Percentiles rank a stretch among this genome's conserved stretches.
phyloP scores from a whole-genome alignment of 495 filamentous ascomycete species.

The Penicillium malachiteum region DNA sequence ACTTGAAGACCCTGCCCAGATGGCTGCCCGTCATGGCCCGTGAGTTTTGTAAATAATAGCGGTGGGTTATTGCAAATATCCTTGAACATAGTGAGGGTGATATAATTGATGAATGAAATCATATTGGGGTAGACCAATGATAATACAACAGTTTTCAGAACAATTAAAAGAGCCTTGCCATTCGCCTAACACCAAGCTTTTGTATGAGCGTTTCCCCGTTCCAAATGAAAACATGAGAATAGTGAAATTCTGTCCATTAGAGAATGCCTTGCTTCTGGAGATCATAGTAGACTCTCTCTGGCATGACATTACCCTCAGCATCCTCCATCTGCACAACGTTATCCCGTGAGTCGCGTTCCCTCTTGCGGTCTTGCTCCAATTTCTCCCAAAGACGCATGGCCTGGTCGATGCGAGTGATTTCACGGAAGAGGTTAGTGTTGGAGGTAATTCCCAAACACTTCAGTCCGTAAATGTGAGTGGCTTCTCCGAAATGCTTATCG shows the following conservation, averaged over 20 bases:
- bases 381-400: conserved; percentile 90
- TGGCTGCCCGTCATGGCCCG: too few relatives aligned
- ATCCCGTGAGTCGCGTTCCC: conserved; percentile 68
- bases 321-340: conserved; percentile 98
- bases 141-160: neutral
- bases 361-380: conserved; percentile 81
- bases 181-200: conserved; percentile 39
- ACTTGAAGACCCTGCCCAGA: too few relatives aligned
- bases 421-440: conserved; percentile 86
- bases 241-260: conserved; percentile 12
- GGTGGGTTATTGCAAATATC: too few relatives aligned
- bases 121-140: too few relatives aligned
- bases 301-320: conserved; percentile 96
- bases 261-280: conserved; percentile 58
- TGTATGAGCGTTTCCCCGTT: conserved; percentile 3
- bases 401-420: conserved; percentile 89
- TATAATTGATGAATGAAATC: too few relatives aligned
- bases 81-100: too few relatives aligned
- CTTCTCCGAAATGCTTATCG: conserved; percentile 97
- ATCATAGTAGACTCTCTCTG: conserved; percentile 94
- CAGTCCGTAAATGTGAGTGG: conserved; percentile 85
- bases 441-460: conserved; percentile 87
- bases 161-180: conserved; percentile 8
- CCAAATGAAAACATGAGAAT: conserved; percentile 5
- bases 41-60: too few relatives aligned